phyloP scores from a whole-genome alignment of 1,284 basidiomycete genomes.

The Anthracocystis panici-leucophaei region DNA sequence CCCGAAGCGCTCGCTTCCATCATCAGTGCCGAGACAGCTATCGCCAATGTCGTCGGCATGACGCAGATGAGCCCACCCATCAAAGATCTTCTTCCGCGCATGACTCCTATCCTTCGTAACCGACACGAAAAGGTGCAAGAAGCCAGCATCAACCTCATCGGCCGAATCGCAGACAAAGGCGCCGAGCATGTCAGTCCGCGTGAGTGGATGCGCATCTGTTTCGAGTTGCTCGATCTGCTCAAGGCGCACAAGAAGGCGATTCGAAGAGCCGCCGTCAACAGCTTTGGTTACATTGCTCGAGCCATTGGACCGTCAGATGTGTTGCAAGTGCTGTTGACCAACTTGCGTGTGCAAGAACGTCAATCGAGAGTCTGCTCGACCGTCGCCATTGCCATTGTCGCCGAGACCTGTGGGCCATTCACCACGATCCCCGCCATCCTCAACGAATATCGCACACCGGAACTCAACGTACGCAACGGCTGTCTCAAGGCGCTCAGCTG shows the following conservation, averaged over 20 bases:
- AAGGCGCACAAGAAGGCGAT: conserved; percentile 99
- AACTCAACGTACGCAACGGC: conserved; percentile 98
- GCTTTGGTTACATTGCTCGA: conserved; percentile 99
- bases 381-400: conserved; percentile 84
- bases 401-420: conserved; percentile 97
- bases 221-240: conserved; percentile 94
- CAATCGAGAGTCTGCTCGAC: conserved; percentile 99
- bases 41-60: conserved; percentile 99
- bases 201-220: conserved; percentile 99
- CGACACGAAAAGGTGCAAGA: conserved; percentile 99
- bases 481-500: conserved; percentile 98
- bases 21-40: conserved; percentile 96
- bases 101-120: conserved; percentile 99
- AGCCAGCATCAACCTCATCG: conserved; percentile 98
- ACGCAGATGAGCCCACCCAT: conserved; percentile 99
- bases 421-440: conserved; percentile 98
- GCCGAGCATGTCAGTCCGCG: conserved; percentile 97
- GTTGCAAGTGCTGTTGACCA: conserved; percentile 92
- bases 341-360: conserved; percentile 96
- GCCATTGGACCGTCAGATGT: conserved; percentile 99
- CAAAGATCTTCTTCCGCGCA: conserved; percentile 96
- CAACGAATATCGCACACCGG: conserved; percentile 95
- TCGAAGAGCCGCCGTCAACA: conserved; percentile 97
- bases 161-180: conserved; percentile 98
- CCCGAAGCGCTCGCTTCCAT: conserved; percentile 96